These are phyloP conservation scores for Paecilomyces niveus DNA, from an alignment of 2,329 filamentous ascomycete species.

Conservation along the genomic window DNA sequence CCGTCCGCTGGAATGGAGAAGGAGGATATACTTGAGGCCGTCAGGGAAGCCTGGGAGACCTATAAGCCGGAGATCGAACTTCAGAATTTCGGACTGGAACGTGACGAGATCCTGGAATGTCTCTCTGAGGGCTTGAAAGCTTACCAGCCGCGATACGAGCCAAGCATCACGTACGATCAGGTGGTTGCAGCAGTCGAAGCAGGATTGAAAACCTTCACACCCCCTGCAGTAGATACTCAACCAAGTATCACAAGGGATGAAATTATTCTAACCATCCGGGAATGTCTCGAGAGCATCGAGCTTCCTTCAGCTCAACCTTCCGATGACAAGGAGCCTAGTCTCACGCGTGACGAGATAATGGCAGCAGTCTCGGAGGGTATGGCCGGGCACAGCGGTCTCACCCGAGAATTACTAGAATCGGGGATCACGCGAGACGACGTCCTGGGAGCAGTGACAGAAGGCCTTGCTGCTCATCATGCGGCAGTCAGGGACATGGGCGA, in stretches of 20 bases:
- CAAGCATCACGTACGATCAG: slow-evolving; percentile 69
- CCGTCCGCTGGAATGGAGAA: slow-evolving; percentile 53
- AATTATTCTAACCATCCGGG: slow-evolving; percentile 72
- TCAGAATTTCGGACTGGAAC: slow-evolving; percentile 81
- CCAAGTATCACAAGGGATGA: slow-evolving; percentile 70
- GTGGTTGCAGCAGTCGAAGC: slow-evolving; percentile 81
- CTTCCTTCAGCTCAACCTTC: slow-evolving; percentile 51
- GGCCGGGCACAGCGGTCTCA: slow-evolving; percentile 16
- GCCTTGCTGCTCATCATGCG: slow-evolving; percentile 42
- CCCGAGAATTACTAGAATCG: slow-evolving; percentile 22
- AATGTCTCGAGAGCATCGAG: slow-evolving; percentile 80
- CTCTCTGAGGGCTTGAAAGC: slow-evolving; percentile 78
- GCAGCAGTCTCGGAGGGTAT: slow-evolving; percentile 8
- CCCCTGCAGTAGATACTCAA: slow-evolving; percentile 64
- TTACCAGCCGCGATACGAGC: slow-evolving; percentile 50
- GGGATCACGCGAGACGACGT: slow-evolving; percentile 49
- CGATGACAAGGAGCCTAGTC: slow-evolving; percentile 22
- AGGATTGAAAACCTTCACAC: slow-evolving; percentile 71
- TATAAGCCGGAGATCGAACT: slow-evolving; percentile 92
- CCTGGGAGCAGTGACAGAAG: slow-evolving; percentile 54
- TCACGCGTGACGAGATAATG: slow-evolving; percentile 11
- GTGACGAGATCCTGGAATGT: slow-evolving; percentile 82
- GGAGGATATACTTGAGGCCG: slow-evolving; percentile 78
- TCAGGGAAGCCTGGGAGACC: slow-evolving; percentile 85
- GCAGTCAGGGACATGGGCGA: slow-evolving; percentile 48